phyloP scores from a whole-genome alignment of 352 stramenopile genomes.

The Blastocystis sp. region DNA sequence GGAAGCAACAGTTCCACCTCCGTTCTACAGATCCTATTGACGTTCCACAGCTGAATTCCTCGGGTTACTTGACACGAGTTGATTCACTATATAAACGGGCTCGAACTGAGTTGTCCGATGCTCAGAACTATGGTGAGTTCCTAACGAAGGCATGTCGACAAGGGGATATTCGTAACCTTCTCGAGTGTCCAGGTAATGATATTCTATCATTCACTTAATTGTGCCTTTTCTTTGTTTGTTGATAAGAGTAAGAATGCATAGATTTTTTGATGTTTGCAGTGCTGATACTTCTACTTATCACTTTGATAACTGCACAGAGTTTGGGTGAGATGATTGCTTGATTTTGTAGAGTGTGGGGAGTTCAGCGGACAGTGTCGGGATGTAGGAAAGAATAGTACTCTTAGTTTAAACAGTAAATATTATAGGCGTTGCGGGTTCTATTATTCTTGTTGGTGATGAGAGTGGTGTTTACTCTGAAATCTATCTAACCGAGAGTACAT shows the following conservation, averaged over 20 bases:
- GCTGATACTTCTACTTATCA: neutral
- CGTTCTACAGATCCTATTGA: too few species aligned
- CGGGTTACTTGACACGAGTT: too few species aligned
- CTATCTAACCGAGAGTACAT: constrained; percentile 19
- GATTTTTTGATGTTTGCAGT: neutral
- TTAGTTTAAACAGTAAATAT: neutral
- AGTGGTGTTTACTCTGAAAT: constrained; percentile 3
- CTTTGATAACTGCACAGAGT: neutral
- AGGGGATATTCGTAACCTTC: neutral
- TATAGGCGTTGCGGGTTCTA: neutral
- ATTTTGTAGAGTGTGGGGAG: constrained; percentile 33
- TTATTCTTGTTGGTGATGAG: constrained; percentile 6
- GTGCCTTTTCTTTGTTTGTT: neutral
- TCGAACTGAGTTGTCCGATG: neutral
- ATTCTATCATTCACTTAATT: neutral
- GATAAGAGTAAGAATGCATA: too few species aligned
- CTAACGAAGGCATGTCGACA: neutral
- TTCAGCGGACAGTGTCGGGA: neutral
- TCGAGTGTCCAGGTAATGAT: neutral
- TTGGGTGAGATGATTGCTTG: neutral
- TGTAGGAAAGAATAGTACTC: constrained; percentile 20
- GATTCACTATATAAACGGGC: neutral
- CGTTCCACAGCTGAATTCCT: too few species aligned
- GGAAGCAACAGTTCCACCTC: too few species aligned
- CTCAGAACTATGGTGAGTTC: neutral